Percentiles rank a stretch among this genome's conserved stretches.
These are phyloP conservation scores for Yamadazyma siamensis DNA, from an alignment of 1,139 yeast genomes.

Conservation along the genomic window DNA sequence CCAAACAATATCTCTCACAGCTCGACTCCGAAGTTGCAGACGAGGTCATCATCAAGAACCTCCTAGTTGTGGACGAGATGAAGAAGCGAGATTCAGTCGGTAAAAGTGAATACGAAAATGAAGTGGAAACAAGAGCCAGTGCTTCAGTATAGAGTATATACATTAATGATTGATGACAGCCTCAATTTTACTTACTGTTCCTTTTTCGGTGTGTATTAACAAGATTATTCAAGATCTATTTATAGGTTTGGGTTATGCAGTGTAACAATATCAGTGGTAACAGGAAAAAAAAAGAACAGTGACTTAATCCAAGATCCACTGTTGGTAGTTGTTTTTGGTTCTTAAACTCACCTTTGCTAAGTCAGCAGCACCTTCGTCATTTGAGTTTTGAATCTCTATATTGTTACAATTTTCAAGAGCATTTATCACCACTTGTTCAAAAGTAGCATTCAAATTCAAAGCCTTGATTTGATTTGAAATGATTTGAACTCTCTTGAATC, in stretches of 20 bases:
- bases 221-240: conserved; percentile 9
- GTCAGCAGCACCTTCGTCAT: conserved; percentile 22
- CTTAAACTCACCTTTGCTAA: conserved; percentile 34
- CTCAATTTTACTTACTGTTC: background rate
- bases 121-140: too few species aligned
- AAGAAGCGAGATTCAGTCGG: conserved; percentile 8
- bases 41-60: conserved; percentile 13
- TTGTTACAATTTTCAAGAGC: conserved; percentile 36
- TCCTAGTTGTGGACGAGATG: conserved; percentile 10
- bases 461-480: conserved; percentile 42
- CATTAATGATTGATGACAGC: background rate
- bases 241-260: conserved; percentile 9
- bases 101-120: conserved; percentile 2
- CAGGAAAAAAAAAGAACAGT: conserved; percentile 8
- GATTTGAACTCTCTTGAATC: conserved; percentile 70
- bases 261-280: conserved; percentile 7
- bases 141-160: too few species aligned
- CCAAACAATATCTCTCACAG: conserved; percentile 52
- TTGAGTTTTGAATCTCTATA: conserved; percentile 33
- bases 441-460: conserved; percentile 23
- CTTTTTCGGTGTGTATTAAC: conserved; percentile 7
- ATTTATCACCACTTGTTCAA: conserved; percentile 27
- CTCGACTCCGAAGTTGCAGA: conserved; percentile 78
- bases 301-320: conserved; percentile 36
- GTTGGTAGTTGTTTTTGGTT: conserved; percentile 40